phyloP scores from a whole-genome alignment of 75 land plant species.

The Azolla pinnata region DNA sequence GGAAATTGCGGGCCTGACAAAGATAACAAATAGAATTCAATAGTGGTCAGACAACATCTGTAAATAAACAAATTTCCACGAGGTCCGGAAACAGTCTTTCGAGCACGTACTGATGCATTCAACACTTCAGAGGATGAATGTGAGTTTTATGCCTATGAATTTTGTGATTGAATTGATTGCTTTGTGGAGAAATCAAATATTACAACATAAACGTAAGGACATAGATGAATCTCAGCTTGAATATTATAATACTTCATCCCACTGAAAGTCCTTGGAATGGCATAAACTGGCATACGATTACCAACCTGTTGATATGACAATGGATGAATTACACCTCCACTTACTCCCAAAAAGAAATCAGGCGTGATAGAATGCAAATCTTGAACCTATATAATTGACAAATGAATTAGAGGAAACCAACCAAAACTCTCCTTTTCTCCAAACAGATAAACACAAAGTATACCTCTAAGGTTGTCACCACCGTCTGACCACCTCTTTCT shows the following conservation, averaged over 20 bases:
- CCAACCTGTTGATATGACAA: conserved; percentile 91
- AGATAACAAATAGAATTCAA: conserved; percentile 1
- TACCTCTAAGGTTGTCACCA: conserved; percentile 52
- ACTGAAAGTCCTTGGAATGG: too few species aligned
- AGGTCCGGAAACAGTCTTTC: too few species aligned
- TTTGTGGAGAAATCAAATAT: too few species aligned
- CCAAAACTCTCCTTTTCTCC: not conserved
- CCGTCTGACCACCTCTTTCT: conserved; percentile 71
- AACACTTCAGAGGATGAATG: too few species aligned
- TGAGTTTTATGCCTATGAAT: too few species aligned
- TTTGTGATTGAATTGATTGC: too few species aligned
- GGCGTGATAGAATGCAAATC: conserved; percentile 89
- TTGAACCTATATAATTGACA: conserved; percentile 47
- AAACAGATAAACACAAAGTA: not conserved
- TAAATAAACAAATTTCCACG: too few species aligned
- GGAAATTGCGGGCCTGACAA: conserved; percentile 88
- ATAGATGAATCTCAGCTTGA: too few species aligned
- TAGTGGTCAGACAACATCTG: too few species aligned
- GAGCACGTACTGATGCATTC: too few species aligned
- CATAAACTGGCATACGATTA: not conserved
- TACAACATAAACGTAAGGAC: not conserved
- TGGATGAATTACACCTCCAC: conserved; percentile 88
- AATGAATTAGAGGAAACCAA: not conserved
- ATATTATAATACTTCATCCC: too few species aligned
- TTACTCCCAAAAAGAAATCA: conserved; percentile 67